phyloP scores from a whole-genome alignment of 2,329 filamentous ascomycete species.

The Xylaria arbuscula region DNA sequence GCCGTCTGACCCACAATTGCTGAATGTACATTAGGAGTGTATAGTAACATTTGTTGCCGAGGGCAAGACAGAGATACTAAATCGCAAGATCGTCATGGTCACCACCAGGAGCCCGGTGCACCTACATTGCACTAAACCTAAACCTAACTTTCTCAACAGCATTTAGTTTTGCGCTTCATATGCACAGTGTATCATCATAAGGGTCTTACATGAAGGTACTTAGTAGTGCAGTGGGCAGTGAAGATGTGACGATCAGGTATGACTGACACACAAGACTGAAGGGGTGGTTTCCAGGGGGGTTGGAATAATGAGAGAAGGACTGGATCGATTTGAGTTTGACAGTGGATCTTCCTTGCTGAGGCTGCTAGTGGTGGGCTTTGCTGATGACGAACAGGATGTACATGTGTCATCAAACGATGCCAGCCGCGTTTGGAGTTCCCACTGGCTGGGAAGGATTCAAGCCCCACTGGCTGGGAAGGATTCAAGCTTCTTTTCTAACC shows the following conservation, averaged over 20 bases:
- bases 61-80: conserved; percentile 16
- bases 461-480: conserved; percentile 40
- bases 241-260: neutral
- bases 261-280: conserved; percentile 3
- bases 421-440: conserved; percentile 34
- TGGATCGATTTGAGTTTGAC: conserved; percentile 34
- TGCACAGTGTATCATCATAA: conserved; percentile 28
- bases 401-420: conserved; percentile 36
- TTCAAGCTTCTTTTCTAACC: conserved; percentile 41
- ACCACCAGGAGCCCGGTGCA: conserved; percentile 10
- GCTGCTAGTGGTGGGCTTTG: conserved; percentile 30
- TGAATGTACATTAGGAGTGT: neutral
- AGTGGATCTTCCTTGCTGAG: conserved; percentile 32
- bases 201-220: neutral
- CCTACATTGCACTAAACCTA: neutral
- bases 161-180: conserved; percentile 4
- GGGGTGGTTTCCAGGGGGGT: conserved; percentile 10
- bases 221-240: conserved; percentile 1
- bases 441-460: conserved; percentile 41
- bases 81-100: conserved; percentile 4
- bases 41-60: conserved; percentile 21
- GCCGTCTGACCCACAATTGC: conserved; percentile 22
- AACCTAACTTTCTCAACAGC: neutral
- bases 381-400: conserved; percentile 37
- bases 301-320: conserved; percentile 2